These are phyloP conservation scores for Backusella parvicylindrica DNA, from an alignment of 192 early-diverging fungal genomes.

Conservation along the genomic window DNA sequence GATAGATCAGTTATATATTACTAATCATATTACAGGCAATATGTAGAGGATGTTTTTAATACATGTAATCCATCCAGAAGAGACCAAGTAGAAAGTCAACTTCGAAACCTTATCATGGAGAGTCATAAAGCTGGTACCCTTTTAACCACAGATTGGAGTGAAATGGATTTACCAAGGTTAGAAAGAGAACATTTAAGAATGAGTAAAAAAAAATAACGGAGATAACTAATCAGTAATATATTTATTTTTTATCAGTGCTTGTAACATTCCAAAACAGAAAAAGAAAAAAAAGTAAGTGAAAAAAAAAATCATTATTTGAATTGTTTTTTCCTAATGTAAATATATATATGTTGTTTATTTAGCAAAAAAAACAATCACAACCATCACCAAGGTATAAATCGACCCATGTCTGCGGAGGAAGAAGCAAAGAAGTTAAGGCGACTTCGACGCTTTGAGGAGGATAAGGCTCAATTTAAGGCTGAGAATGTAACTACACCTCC, in stretches of 20 bases:
- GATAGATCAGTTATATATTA: no score
- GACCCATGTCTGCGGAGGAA: conserved; percentile 19
- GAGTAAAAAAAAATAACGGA: neutral
- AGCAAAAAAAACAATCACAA: conserved; percentile 9
- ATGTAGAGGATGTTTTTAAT: conserved; percentile 22
- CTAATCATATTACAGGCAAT: conserved; percentile 1
- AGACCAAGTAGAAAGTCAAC: conserved; percentile 8
- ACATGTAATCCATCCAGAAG: neutral
- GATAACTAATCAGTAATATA: neutral
- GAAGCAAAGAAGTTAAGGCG: conserved; percentile 37
- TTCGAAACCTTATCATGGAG: conserved; percentile 10
- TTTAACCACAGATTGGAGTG: conserved; percentile 66
- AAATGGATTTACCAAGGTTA: conserved; percentile 66
- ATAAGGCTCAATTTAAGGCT: conserved; percentile 6
- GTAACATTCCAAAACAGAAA: neutral
- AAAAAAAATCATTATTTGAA: no score
- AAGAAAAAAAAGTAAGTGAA: conserved; percentile 10
- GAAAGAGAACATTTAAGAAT: neutral
- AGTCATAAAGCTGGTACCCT: conserved; percentile 36
- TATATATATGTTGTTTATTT: neutral
- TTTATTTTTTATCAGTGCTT: neutral
- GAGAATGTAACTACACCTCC: neutral
- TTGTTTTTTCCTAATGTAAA: no score
- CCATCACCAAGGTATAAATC: neutral
- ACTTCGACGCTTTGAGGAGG: conserved; percentile 32